These are phyloP conservation scores for Thalassiosira delicatula DNA, from an alignment of 352 stramenopile species.

Conservation along the genomic window DNA sequence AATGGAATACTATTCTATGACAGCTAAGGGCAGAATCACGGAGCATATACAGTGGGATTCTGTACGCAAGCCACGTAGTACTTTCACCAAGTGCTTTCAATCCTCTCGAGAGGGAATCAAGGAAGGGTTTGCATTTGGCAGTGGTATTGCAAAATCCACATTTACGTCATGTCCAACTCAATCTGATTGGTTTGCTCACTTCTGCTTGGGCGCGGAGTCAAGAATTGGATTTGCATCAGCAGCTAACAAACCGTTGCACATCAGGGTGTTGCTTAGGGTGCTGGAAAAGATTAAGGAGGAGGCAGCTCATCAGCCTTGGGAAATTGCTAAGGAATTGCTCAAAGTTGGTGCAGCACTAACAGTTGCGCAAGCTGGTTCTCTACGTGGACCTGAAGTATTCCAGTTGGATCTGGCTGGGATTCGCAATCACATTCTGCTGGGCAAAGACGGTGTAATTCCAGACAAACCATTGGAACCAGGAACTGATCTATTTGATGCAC, in stretches of 20 bases:
- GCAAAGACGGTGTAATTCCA: conserved; percentile 16
- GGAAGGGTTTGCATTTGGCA: conserved; percentile 16
- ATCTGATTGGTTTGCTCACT: conserved; percentile 4
- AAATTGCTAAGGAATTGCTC: not conserved
- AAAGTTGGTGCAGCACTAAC: conserved; percentile 22
- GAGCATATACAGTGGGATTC: not conserved
- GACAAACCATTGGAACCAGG: not conserved
- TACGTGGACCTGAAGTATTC: conserved; percentile 13
- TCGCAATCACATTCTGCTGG: conserved; percentile 3
- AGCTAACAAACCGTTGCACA: conserved; percentile 9
- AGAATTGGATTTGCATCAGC: conserved; percentile 20
- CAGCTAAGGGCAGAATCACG: not conserved
- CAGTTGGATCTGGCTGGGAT: conserved; percentile 22
- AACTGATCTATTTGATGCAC: conserved; percentile 16
- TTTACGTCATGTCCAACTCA: conserved; percentile 24
- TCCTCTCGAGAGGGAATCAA: not conserved
- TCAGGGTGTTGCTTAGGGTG: conserved; percentile 5
- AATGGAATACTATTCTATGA: not conserved
- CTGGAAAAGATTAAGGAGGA: conserved; percentile 23
- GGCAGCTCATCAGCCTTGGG: not conserved
- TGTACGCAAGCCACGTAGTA: not conserved
- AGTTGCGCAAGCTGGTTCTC: not conserved
- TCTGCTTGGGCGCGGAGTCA: conserved; percentile 2
- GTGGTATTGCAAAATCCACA: not conserved
- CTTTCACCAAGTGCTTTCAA: not conserved